Evolutionary conservation across 23 red algal species (phyloP).

Genomic region (Gracilaria domingensis): DNA sequence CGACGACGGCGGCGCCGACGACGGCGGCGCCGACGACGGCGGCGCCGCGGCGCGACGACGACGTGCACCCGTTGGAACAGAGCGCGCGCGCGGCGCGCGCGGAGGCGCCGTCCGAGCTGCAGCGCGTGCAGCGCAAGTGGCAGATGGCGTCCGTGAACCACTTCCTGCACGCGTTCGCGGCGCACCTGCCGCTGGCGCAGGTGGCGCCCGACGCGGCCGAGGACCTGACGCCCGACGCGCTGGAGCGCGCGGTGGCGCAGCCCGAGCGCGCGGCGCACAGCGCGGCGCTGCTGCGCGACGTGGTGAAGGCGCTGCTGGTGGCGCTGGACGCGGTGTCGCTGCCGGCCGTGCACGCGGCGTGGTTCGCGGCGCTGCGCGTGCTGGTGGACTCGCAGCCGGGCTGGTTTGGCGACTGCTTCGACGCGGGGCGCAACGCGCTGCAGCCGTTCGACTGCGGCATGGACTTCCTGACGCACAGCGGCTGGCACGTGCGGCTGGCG

Average conservation of each 20-base stretch:
- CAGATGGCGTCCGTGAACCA: slow-evolving; percentile 64
- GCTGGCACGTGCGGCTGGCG: slow-evolving; percentile 56
- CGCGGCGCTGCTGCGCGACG: slow-evolving; percentile 23
- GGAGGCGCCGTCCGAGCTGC: not conserved
- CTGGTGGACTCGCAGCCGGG: not conserved
- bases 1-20: not conserved
- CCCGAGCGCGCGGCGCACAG: slow-evolving; percentile 17
- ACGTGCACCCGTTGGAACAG: not conserved
- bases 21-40: not conserved
- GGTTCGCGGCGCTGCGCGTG: slow-evolving; percentile 44
- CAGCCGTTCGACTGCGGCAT: slow-evolving; percentile 36
- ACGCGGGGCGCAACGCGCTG: slow-evolving; percentile 13
- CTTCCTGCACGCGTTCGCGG: slow-evolving; percentile 47
- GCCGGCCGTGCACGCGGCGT: slow-evolving; percentile 5
- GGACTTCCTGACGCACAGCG: slow-evolving; percentile 33
- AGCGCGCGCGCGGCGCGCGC: not conserved
- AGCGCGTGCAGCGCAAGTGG: slow-evolving; percentile 71
- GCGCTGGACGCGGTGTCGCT: slow-evolving; percentile 35
- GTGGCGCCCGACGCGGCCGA: slow-evolving; percentile 36
- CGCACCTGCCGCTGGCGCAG: slow-evolving; percentile 37
- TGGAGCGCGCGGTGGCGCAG: slow-evolving; percentile 58
- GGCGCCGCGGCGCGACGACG: no score
- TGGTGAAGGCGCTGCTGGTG: slow-evolving; percentile 46
- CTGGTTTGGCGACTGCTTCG: slow-evolving; percentile 50
- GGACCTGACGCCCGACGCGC: slow-evolving; percentile 43